Percentiles rank a stretch among this genome's conserved stretches.
Conservation (phyloP, 2,329 filamentous ascomycete species). For the Alternaria sp. region DNA sequence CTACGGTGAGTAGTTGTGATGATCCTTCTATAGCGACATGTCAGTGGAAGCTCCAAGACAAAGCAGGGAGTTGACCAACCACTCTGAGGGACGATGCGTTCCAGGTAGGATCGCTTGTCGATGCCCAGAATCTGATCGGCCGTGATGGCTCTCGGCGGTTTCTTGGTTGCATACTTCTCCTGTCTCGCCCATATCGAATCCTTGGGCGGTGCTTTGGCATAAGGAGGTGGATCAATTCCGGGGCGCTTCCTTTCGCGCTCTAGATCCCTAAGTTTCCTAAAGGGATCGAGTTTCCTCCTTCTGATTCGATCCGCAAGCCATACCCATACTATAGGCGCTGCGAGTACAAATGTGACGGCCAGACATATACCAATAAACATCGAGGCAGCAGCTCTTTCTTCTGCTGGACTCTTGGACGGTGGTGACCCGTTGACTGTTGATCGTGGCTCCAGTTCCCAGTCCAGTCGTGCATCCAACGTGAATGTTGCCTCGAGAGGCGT, state of each 20-base stretch:
- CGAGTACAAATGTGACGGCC: not conserved
- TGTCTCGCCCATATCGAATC: slow-evolving; percentile 7
- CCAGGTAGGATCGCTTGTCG: slow-evolving; percentile 12
- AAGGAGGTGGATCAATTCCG: not conserved
- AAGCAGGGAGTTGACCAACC: not conserved
- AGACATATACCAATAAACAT: slow-evolving; percentile 8
- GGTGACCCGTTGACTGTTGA: not conserved
- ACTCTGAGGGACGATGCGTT: not conserved
- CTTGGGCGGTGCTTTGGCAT: not conserved
- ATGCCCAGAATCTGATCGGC: slow-evolving; percentile 13
- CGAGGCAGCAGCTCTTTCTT: not conserved
- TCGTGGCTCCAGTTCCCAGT: not conserved
- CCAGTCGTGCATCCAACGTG: not conserved
- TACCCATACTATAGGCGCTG: slow-evolving; percentile 4
- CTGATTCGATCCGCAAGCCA: slow-evolving; percentile 3
- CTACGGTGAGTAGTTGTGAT: slow-evolving; percentile 7
- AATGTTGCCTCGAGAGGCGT: not conserved
- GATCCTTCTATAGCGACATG: not conserved
- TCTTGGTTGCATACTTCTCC: not conserved
- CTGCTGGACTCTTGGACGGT: not conserved
- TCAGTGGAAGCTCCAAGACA: not conserved
- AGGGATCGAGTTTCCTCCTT: slow-evolving; percentile 1
- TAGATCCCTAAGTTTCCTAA: not conserved
- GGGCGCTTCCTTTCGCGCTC: not conserved
- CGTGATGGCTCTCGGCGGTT: slow-evolving; percentile 2